Evolutionary conservation across 768 basidiomycete species (phyloP).

Genomic region (Macrolepiota fuliginosa): DNA sequence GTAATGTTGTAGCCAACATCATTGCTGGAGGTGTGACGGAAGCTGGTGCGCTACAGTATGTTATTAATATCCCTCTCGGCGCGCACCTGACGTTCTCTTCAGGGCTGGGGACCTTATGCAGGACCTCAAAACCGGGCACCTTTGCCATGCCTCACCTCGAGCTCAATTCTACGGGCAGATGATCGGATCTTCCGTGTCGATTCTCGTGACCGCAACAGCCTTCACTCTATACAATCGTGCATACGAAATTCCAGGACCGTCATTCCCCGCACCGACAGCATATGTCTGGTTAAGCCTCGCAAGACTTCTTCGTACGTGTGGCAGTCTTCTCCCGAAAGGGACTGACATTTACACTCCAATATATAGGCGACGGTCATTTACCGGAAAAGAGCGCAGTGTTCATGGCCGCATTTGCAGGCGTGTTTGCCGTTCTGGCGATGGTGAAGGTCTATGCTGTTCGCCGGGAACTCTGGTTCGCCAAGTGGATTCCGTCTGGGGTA

Average conservation of each 20-base stretch:
- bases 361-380: conserved; percentile 74
- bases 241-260: conserved; percentile 87
- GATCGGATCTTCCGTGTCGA: conserved; percentile 85
- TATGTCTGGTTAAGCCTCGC: conserved; percentile 89
- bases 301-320: conserved; percentile 63
- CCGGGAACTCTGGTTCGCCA: conserved; percentile 51
- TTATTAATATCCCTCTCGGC: background rate
- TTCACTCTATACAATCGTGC: conserved; percentile 85
- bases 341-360: conserved; percentile 23
- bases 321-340: background rate
- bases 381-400: conserved; percentile 73
- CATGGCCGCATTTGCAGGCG: conserved; percentile 73
- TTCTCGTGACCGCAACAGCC: conserved; percentile 85
- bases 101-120: conserved; percentile 99
- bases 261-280: conserved; percentile 95
- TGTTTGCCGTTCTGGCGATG: conserved; percentile 68
- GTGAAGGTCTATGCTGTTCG: conserved; percentile 60
- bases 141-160: conserved; percentile 87
- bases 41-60: conserved; percentile 90
- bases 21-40: conserved; percentile 97
- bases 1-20: conserved; percentile 96
- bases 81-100: background rate
- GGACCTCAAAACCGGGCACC: conserved; percentile 94
- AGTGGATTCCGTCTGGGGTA: conserved; percentile 88
- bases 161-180: conserved; percentile 95